Conservation (phyloP, 75 land plant genomes). For the Selaginella moellendorffii region DNA sequence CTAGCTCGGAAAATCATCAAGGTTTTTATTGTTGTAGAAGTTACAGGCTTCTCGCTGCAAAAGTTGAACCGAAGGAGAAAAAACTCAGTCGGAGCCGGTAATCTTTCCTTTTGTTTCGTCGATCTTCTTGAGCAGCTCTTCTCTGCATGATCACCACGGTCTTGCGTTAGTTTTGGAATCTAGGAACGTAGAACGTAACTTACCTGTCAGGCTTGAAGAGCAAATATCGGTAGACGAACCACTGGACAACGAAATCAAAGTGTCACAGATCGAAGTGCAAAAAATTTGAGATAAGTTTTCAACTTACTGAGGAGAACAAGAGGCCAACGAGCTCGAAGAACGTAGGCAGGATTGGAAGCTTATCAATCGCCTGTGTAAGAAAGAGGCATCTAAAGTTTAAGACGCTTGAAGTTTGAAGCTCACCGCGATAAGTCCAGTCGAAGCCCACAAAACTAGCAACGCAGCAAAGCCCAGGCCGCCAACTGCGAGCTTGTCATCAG, state of each 20-base stretch:
- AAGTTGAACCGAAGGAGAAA: no score
- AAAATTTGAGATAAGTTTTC: neutral
- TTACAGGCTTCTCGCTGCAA: no score
- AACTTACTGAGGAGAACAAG: conserved; percentile 66
- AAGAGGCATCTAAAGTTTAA: neutral
- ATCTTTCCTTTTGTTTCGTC: conserved; percentile 25
- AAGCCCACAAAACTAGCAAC: conserved; percentile 62
- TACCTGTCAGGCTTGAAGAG: conserved; percentile 95
- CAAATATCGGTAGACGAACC: conserved; percentile 88
- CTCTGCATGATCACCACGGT: conserved; percentile 24
- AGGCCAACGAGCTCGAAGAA: conserved; percentile 69
- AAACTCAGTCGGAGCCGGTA: neutral
- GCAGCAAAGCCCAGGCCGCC: conserved; percentile 75
- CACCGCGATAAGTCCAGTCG: conserved; percentile 56
- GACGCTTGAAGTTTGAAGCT: neutral
- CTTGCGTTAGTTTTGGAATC: neutral
- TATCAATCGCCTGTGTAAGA: conserved; percentile 66
- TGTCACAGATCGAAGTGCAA: neutral
- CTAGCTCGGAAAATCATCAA: no score
- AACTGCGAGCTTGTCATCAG: conserved; percentile 74
- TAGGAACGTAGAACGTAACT: no score
- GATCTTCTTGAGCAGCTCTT: conserved; percentile 48
- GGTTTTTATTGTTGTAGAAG: no score
- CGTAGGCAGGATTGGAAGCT: conserved; percentile 63
- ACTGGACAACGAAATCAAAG: conserved; percentile 32